phyloP scores from a whole-genome alignment of 495 filamentous ascomycete genomes.

The Penicillium canescens region DNA sequence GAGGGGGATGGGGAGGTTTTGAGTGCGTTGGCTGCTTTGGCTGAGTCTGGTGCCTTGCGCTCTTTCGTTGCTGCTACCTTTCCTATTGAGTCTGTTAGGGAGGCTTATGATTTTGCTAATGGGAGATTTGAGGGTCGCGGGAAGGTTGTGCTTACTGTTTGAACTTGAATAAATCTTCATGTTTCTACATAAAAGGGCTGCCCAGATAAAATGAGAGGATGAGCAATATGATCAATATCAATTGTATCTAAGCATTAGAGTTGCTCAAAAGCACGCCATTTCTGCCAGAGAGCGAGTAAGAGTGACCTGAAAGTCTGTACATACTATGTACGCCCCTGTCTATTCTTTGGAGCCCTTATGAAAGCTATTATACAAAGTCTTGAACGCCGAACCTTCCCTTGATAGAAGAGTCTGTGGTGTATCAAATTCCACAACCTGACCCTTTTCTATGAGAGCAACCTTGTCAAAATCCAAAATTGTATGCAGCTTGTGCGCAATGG shows the following conservation, averaged over 20 bases:
- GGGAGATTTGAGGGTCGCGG: slow-evolving; percentile 22
- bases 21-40: slow-evolving; percentile 17
- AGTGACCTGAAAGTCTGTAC: too few species aligned
- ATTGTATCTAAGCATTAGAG: too few species aligned
- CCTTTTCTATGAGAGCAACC: slow-evolving; percentile 33
- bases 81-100: slow-evolving; percentile 19
- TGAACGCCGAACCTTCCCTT: slow-evolving; percentile 20
- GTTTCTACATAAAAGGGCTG: too few species aligned
- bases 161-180: neutral
- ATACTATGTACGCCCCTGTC: neutral
- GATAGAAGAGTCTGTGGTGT: slow-evolving; percentile 17
- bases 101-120: slow-evolving; percentile 37
- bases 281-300: too few species aligned
- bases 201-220: too few species aligned
- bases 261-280: too few species aligned
- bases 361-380: slow-evolving; percentile 15
- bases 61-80: slow-evolving; percentile 29
- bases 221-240: too few species aligned
- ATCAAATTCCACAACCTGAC: slow-evolving; percentile 33
- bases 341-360: neutral
- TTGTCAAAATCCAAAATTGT: slow-evolving; percentile 37
- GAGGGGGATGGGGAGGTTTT: slow-evolving; percentile 18
- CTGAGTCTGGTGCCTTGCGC: slow-evolving; percentile 16
- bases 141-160: slow-evolving; percentile 29
- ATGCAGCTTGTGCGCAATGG: slow-evolving; percentile 36